Evolutionary conservation across 2,329 filamentous ascomycete genomes (phyloP).

Genomic region (Botryotinia narcissicola): DNA sequence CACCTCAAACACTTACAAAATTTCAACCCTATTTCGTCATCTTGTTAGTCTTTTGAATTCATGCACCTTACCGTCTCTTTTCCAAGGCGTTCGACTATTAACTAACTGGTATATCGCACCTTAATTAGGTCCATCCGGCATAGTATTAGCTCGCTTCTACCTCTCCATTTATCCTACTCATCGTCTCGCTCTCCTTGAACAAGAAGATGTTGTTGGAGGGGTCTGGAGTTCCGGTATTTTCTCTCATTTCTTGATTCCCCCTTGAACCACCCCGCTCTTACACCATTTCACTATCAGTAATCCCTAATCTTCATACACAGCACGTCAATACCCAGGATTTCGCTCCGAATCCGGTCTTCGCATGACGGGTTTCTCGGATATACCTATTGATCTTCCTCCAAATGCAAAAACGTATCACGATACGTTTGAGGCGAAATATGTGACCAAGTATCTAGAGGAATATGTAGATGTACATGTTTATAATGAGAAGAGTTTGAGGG

Average conservation of each 20-base stretch:
- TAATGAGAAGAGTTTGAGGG: conserved; percentile 28
- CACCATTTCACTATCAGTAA: no score
- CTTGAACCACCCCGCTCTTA: no score
- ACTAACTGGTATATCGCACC: not conserved
- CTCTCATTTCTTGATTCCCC: not conserved
- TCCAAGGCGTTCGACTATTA: not conserved
- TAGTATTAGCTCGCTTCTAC: not conserved
- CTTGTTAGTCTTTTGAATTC: not conserved
- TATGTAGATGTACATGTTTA: conserved; percentile 28
- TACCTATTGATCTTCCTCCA: conserved; percentile 33
- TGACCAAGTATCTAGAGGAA: conserved; percentile 34
- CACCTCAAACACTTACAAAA: not conserved
- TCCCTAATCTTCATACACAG: conserved; percentile 19
- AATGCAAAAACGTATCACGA: conserved; percentile 32
- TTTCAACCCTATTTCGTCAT: not conserved
- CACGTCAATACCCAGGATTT: conserved; percentile 34
- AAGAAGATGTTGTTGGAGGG: not conserved
- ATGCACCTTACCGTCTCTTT: no score
- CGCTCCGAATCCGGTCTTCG: conserved; percentile 37
- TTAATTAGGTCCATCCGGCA: not conserved
- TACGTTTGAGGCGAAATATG: conserved; percentile 34
- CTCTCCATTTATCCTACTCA: not conserved
- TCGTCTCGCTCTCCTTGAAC: not conserved
- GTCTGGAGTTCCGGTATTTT: not conserved
- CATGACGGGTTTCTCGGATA: conserved; percentile 37